phyloP scores from a whole-genome alignment of 129 eudicot species.

The Centrapalus pauciflorus region DNA sequence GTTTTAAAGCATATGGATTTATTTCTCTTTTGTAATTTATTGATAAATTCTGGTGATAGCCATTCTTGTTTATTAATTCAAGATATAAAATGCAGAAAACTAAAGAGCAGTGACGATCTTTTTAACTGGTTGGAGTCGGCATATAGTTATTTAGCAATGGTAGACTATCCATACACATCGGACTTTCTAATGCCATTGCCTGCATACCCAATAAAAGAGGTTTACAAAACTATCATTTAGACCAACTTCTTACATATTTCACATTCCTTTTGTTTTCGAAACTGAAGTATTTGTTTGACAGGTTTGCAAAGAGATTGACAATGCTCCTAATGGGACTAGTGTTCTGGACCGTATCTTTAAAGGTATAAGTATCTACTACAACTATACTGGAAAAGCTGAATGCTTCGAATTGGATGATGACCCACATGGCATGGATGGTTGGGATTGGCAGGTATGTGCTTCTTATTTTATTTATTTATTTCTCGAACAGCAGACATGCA shows the following conservation, averaged over 20 bases:
- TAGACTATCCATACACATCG: slow-evolving; percentile 72
- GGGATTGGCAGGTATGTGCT: slow-evolving; percentile 98
- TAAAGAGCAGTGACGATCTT: slow-evolving; percentile 51
- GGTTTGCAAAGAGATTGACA: slow-evolving; percentile 77
- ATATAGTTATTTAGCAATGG: slow-evolving; percentile 89
- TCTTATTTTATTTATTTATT: no score
- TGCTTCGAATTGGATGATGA: slow-evolving; percentile 87
- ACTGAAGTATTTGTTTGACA: slow-evolving; percentile 10
- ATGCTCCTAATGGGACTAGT: slow-evolving; percentile 45
- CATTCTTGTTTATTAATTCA: neutral
- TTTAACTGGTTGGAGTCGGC: slow-evolving; percentile 75
- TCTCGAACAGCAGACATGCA: no score
- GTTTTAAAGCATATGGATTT: neutral
- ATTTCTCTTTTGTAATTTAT: neutral
- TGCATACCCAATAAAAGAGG: slow-evolving; percentile 90
- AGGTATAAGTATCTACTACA: slow-evolving; percentile 76
- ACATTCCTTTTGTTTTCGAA: neutral
- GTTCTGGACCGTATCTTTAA: slow-evolving; percentile 60
- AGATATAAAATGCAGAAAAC: slow-evolving; percentile 43
- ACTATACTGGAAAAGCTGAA: slow-evolving; percentile 61
- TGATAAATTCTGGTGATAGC: neutral
- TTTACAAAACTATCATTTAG: neutral
- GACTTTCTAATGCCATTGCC: slow-evolving; percentile 91
- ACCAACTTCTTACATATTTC: neutral
- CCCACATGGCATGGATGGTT: slow-evolving; percentile 86